Base-by-base conservation (phyloP, 2,329 filamentous ascomycete species). In the Neopestalotiopsis rosae region DNA sequence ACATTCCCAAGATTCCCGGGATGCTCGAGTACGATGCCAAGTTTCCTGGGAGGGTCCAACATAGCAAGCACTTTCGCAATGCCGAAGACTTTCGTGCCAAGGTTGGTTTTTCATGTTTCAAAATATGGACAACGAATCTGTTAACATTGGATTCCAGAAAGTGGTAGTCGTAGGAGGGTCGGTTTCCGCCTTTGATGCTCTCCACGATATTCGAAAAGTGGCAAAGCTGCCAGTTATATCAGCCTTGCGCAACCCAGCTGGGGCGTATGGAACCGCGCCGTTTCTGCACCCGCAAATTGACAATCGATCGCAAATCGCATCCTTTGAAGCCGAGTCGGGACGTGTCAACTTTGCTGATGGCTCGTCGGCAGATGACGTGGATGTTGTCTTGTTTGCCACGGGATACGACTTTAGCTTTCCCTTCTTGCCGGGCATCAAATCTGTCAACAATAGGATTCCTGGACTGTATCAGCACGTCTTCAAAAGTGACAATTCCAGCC, bases 331-430 rank as follows among this genome's bases (percentile, higher is more conserved):
- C 0, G 38, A n/a, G 5, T 40, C 13, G 20, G 77, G 83, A 28
- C 86, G 83, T 0, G 86, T 91, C 0, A 81, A 87, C 68, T 87
- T 92, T 62, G 80, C 83, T 42, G 87, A 91, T 71, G 89, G 89
- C 2, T 84, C 80, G 1, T 80, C 75, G 0, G 81, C 89, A 5
- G 71, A 81, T 0, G 80, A 86, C 24, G 86, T 92, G 17, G 90
- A 92, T 75, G 75, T 87, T 72, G 82, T 92, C 70, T 86, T 92
- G 71, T 90, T 92, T 69, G 90, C 89, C 20, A 92, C 90, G 0
- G 90, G 90, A 0, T 91, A 91, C 76, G 85, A 82, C 34, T 92
- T 88, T 88, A 88, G 87, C 0, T 75, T 91, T 0, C 89, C 89
- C 0, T 92, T 91, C 74, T 75, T 91, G 0, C 87, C 87, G 0